Conservation (phyloP, 768 basidiomycete genomes). For the Krasilnikovozyma curviuscula region DNA sequence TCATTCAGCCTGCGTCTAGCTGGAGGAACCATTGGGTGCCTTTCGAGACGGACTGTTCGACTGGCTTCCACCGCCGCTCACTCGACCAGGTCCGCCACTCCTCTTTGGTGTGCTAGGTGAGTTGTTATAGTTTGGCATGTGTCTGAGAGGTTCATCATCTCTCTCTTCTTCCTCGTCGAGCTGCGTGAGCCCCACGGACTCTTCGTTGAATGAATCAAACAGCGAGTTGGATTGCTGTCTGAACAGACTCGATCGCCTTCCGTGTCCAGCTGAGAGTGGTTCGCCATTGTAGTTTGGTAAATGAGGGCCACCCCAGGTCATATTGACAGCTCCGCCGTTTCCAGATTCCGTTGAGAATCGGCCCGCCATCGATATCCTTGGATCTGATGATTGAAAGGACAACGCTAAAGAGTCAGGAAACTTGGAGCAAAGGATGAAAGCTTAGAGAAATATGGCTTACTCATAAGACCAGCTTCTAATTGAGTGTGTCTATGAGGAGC, state of each 20-base stretch:
- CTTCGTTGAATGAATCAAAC: slow-evolving; percentile 53
- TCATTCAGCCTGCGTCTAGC: no score
- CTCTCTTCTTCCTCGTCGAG: slow-evolving; percentile 52
- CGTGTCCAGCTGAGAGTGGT: slow-evolving; percentile 34
- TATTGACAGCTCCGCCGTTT: slow-evolving; percentile 15
- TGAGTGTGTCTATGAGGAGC: slow-evolving; percentile 20
- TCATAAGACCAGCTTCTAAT: slow-evolving; percentile 26
- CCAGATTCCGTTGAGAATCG: slow-evolving; percentile 49
- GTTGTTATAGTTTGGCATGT: neutral
- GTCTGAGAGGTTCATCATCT: slow-evolving; percentile 22
- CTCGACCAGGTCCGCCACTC: no score
- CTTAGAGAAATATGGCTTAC: slow-evolving; percentile 16
- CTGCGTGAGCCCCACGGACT: slow-evolving; percentile 39
- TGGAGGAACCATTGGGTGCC: no score
- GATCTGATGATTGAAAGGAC: slow-evolving; percentile 25
- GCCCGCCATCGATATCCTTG: slow-evolving; percentile 60
- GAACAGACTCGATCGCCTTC: slow-evolving; percentile 46
- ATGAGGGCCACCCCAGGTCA: slow-evolving; percentile 16
- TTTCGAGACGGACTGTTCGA: no score
- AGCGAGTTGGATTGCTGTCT: slow-evolving; percentile 46
- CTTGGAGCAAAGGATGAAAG: neutral
- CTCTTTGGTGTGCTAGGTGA: no score
- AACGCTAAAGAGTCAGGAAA: neutral
- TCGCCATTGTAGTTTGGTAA: slow-evolving; percentile 25
- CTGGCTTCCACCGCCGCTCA: no score